These are phyloP conservation scores for Floccularia luteovirens DNA, from an alignment of 768 basidiomycete genomes.

Conservation along the genomic window DNA sequence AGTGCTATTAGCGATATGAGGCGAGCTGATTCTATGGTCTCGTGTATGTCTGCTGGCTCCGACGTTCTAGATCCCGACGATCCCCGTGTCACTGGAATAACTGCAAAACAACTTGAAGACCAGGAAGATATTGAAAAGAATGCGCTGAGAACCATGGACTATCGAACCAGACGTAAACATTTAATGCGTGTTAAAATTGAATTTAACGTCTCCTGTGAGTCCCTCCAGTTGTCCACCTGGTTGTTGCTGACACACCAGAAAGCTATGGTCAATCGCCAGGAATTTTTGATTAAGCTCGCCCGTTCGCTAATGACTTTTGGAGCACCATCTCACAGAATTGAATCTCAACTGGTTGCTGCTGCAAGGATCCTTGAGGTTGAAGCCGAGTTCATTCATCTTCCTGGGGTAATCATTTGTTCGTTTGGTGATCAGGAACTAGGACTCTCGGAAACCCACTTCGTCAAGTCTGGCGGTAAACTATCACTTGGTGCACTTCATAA, in stretches of 20 bases:
- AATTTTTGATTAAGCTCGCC: conserved; percentile 81
- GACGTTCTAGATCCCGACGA: conserved; percentile 66
- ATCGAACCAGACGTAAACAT: conserved; percentile 59
- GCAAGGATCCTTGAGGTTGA: conserved; percentile 86
- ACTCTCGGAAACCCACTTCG: conserved; percentile 83
- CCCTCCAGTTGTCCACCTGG: conserved; percentile 2
- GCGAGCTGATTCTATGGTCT: conserved; percentile 37
- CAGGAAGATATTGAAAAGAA: conserved; percentile 57
- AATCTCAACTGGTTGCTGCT: conserved; percentile 84
- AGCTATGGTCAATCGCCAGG: conserved; percentile 78
- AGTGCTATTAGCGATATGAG: conserved; percentile 13
- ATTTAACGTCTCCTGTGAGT: conserved; percentile 65
- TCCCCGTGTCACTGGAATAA: conserved; percentile 56
- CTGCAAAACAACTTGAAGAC: conserved; percentile 43
- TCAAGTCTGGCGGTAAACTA: conserved; percentile 71
- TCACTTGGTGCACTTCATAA: conserved; percentile 81
- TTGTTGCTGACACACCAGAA: conserved; percentile 4
- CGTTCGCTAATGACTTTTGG: conserved; percentile 87
- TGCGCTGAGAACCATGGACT: conserved; percentile 56
- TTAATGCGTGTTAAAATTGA: conserved; percentile 60
- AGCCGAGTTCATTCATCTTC: conserved; percentile 86
- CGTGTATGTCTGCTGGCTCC: conserved; percentile 31
- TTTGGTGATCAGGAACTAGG: conserved; percentile 90
- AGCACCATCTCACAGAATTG: conserved; percentile 89
- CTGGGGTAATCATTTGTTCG: conserved; percentile 75